Evolutionary conservation across 441 rosid genomes (phyloP), one percentile per base, ranked within the genome.

Genomic region (Arabidopsis lyrata): DNA sequence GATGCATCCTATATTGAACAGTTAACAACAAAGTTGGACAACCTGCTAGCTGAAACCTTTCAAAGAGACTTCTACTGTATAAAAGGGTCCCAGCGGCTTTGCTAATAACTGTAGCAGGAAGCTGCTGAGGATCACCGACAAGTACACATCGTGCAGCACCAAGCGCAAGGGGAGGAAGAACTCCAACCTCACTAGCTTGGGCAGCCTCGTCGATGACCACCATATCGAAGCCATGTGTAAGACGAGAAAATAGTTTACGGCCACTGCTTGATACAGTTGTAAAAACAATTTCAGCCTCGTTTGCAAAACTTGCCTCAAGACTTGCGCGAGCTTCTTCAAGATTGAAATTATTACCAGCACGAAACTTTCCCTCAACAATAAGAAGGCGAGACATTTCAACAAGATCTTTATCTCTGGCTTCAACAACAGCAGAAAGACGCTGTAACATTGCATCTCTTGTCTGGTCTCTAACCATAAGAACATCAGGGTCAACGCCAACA

Each of bases 41-140:
- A 59, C 98, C 97, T 49, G 98, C 98, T 72, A 80, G 91, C 80
- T 95, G 99, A 85, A 95, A 95, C 81, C 99, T 91, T 85, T 95
- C 99, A 77, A 95, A 95, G 63, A 95, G 97, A 74, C 99, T 95
- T 82, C 99, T 87, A 76, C 98, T 93, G 76, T 95, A 95, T 58
- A 91, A 50, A 66, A 95, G 85, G 67, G 98, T 93, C 64, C 99
- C 99, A 58, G 97, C 99, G 53, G 98, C 97, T 81, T 95, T 95
- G 86, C 97, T 93, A 73, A 95, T 95, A 24, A 95, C 98, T 44
- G 99, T 95, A 39, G 99, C 99, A 71, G 99, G 99, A 81, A 95
- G 99, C 85, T 95, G 99, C 82, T 95, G 99, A 47, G 99, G 99
- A 85, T 95, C 99, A 57, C 99, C 98, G 10, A 95, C 99, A 77